These are phyloP conservation scores for Pseudocercospora macadamiae DNA, from an alignment of 2,329 filamentous ascomycete species.

Conservation along the genomic window DNA sequence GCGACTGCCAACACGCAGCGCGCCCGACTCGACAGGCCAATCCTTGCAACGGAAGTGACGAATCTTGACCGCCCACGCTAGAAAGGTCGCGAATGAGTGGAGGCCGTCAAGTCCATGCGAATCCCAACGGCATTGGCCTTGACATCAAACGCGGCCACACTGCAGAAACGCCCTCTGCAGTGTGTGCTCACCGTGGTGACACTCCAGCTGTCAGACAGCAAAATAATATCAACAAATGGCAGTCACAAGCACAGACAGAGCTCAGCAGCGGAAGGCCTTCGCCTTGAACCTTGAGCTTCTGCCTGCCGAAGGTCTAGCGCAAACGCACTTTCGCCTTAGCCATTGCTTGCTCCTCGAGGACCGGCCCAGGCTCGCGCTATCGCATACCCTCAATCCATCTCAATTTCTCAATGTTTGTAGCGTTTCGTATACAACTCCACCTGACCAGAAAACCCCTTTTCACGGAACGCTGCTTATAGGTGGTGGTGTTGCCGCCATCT, in stretches of 20 bases:
- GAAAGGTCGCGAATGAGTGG: neutral
- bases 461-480: too few relatives aligned
- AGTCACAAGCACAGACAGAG: neutral
- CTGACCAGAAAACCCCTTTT: too few relatives aligned
- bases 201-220: neutral
- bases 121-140: neutral
- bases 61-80: neutral
- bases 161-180: neutral
- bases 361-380: neutral
- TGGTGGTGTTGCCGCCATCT: too few relatives aligned
- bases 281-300: neutral
- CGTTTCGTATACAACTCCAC: neutral
- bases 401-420: neutral
- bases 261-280: too few relatives aligned
- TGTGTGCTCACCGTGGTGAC: neutral
- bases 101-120: too few relatives aligned
- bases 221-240: neutral
- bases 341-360: neutral
- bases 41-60: conserved; percentile 2
- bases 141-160: neutral
- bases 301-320: neutral
- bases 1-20: neutral
- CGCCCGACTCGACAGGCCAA: neutral
- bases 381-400: neutral
- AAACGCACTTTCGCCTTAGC: neutral